Percentiles rank a stretch among this genome's conserved stretches.
Evolutionary conservation across 2,329 filamentous ascomycete genomes (phyloP).

Genomic region (Trichophyton mentagrophytes): DNA sequence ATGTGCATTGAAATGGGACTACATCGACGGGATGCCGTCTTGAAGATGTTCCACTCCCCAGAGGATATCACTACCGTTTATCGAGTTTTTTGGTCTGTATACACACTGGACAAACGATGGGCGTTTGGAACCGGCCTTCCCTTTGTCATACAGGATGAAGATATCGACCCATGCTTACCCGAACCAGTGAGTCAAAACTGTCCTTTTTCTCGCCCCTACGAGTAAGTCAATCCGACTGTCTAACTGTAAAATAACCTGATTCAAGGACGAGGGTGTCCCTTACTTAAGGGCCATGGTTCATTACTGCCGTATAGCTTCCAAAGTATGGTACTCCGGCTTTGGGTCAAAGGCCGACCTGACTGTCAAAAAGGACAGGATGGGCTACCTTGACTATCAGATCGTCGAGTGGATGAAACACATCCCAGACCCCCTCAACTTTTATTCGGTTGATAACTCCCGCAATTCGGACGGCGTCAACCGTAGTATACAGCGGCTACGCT

Average conservation of each 20-base stretch:
- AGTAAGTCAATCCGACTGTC: not conserved
- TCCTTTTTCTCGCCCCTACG: not conserved
- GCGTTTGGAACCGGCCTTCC: conserved; percentile 81
- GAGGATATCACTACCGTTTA: conserved; percentile 55
- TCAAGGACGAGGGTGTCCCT: conserved; percentile 38
- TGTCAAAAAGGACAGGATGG: conserved; percentile 60
- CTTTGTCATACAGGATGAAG: conserved; percentile 70
- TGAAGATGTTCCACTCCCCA: conserved; percentile 53
- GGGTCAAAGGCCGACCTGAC: conserved; percentile 54
- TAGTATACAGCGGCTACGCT: conserved; percentile 58
- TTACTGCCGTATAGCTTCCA: conserved; percentile 70
- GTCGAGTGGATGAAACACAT: conserved; percentile 75
- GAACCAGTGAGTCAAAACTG: conserved; percentile 49
- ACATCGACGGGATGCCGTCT: conserved; percentile 63
- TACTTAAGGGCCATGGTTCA: conserved; percentile 75
- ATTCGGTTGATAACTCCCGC: conserved; percentile 40
- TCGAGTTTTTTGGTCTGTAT: conserved; percentile 74
- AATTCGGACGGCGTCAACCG: conserved; percentile 44
- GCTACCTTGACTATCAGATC: conserved; percentile 69
- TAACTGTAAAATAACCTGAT: not conserved
- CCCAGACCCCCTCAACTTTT: conserved; percentile 50
- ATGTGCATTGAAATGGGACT: conserved; percentile 71
- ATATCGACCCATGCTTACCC: conserved; percentile 68
- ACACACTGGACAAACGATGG: conserved; percentile 75
- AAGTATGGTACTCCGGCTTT: conserved; percentile 72